Evolutionary conservation across 2,329 filamentous ascomycete genomes (phyloP).

Genomic region (Aureobasidium sp.): DNA sequence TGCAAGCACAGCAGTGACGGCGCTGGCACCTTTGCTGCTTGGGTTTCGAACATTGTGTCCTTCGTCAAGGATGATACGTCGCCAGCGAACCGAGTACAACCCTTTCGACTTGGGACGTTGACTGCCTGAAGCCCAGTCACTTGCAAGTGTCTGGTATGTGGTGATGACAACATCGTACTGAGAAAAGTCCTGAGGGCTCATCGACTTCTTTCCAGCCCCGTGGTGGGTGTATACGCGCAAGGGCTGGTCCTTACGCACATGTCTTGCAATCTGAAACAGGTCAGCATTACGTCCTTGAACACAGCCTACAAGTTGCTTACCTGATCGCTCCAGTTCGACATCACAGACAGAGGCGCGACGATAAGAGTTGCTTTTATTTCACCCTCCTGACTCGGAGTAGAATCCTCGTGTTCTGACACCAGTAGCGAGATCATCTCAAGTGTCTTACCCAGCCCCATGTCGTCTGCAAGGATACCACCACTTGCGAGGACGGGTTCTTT

Average conservation of each 20-base stretch:
- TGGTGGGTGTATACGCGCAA: slow-evolving; percentile 71
- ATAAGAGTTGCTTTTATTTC: slow-evolving; percentile 62
- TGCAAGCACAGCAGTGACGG: slow-evolving; percentile 60
- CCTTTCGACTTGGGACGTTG: slow-evolving; percentile 37
- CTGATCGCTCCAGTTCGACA: slow-evolving; percentile 85
- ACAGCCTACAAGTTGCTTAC: background rate
- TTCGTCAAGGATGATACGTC: slow-evolving; percentile 74
- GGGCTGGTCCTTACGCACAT: slow-evolving; percentile 57
- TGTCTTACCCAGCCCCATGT: slow-evolving; percentile 90
- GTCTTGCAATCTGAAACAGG: slow-evolving; percentile 50
- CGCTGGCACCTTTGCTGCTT: slow-evolving; percentile 62
- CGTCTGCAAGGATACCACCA: slow-evolving; percentile 81
- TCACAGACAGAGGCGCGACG: slow-evolving; percentile 73
- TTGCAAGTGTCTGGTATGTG: slow-evolving; percentile 70
- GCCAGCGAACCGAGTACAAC: slow-evolving; percentile 63
- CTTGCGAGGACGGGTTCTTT: slow-evolving; percentile 58
- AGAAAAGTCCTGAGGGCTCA: slow-evolving; percentile 49
- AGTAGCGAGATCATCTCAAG: slow-evolving; percentile 79
- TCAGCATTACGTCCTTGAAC: background rate
- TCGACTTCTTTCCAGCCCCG: slow-evolving; percentile 52
- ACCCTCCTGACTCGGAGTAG: slow-evolving; percentile 12
- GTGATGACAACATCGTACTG: slow-evolving; percentile 73
- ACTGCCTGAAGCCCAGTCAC: slow-evolving; percentile 48
- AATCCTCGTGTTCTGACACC: slow-evolving; percentile 43
- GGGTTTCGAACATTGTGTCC: slow-evolving; percentile 77